These are phyloP conservation scores for Crassisporium funariophilum DNA, from an alignment of 768 basidiomycete genomes.

Conservation along the genomic window DNA sequence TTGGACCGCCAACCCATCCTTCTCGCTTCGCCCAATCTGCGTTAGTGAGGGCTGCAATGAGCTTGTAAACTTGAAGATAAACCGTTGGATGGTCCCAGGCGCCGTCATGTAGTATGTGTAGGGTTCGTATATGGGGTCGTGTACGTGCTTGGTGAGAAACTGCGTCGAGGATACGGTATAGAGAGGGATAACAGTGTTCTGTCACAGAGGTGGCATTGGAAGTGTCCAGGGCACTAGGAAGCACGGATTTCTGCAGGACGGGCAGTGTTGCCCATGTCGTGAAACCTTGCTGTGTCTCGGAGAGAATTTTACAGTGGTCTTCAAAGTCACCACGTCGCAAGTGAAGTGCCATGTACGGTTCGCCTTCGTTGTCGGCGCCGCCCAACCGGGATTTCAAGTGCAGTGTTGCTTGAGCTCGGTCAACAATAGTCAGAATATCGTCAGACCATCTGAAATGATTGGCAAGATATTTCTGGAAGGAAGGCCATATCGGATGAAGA, in stretches of 20 bases:
- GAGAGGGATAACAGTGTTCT: slow-evolving; percentile 48
- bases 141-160: slow-evolving; percentile 36
- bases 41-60: slow-evolving; percentile 39
- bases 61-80: slow-evolving; percentile 43
- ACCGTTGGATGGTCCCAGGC: slow-evolving; percentile 49
- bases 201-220: slow-evolving; percentile 37
- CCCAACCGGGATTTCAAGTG: slow-evolving; percentile 30
- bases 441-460: slow-evolving; percentile 46
- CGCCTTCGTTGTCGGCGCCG: slow-evolving; percentile 25
- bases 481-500: slow-evolving; percentile 42
- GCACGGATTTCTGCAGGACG: slow-evolving; percentile 28
- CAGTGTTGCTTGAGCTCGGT: slow-evolving; percentile 36
- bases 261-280: slow-evolving; percentile 54
- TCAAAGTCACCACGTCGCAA: slow-evolving; percentile 51
- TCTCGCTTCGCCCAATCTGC: slow-evolving; percentile 31
- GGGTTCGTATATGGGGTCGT: slow-evolving; percentile 37
- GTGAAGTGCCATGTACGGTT: slow-evolving; percentile 49
- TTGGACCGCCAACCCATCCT: slow-evolving; percentile 44
- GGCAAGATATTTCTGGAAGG: slow-evolving; percentile 39
- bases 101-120: slow-evolving; percentile 50
- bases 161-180: slow-evolving; percentile 41
- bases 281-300: slow-evolving; percentile 37
- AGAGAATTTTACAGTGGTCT: slow-evolving; percentile 40
- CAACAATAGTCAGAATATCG: slow-evolving; percentile 33
- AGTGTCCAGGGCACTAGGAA: slow-evolving; percentile 38